phyloP scores from a whole-genome alignment of 352 stramenopile genomes.

The Globisporangium viniferum region DNA sequence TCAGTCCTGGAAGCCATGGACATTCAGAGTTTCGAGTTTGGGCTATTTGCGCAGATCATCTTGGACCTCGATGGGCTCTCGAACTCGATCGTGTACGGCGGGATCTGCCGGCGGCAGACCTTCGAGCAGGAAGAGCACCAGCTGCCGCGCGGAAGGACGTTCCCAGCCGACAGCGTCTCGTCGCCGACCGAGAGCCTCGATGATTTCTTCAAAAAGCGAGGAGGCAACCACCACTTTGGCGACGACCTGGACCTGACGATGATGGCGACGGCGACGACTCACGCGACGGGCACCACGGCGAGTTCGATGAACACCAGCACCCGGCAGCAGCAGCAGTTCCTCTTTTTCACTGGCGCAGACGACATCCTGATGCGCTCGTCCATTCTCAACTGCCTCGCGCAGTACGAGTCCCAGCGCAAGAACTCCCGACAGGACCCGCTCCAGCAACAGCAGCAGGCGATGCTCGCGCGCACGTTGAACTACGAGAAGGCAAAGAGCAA shows the following conservation, averaged over 20 bases:
- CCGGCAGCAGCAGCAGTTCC: neutral
- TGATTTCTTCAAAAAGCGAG: constrained; percentile 33
- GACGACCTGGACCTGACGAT: constrained; percentile 20
- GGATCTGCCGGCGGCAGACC: constrained; percentile 38
- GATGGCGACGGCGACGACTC: constrained; percentile 6
- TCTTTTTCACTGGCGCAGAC: constrained; percentile 9
- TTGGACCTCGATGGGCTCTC: constrained; percentile 69
- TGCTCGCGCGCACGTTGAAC: constrained; percentile 6
- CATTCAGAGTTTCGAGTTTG: constrained; percentile 35
- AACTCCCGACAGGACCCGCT: neutral
- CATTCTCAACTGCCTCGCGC: constrained; percentile 4
- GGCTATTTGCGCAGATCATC: constrained; percentile 52
- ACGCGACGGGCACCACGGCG: neutral
- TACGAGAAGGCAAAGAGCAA: constrained; percentile 6
- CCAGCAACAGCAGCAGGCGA: neutral
- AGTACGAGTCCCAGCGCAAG: constrained; percentile 10
- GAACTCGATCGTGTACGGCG: constrained; percentile 71
- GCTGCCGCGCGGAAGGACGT: constrained; percentile 21
- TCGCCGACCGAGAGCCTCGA: constrained; percentile 38
- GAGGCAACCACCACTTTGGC: constrained; percentile 1
- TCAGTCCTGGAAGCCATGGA: constrained; percentile 40
- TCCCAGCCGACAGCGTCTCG: constrained; percentile 40
- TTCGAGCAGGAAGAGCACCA: constrained; percentile 14
- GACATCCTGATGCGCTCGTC: constrained; percentile 19
- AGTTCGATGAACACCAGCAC: neutral